Evolutionary conservation across 371 early-diverging fungal species (phyloP).

Genomic region (Parasitella parasitica): DNA sequence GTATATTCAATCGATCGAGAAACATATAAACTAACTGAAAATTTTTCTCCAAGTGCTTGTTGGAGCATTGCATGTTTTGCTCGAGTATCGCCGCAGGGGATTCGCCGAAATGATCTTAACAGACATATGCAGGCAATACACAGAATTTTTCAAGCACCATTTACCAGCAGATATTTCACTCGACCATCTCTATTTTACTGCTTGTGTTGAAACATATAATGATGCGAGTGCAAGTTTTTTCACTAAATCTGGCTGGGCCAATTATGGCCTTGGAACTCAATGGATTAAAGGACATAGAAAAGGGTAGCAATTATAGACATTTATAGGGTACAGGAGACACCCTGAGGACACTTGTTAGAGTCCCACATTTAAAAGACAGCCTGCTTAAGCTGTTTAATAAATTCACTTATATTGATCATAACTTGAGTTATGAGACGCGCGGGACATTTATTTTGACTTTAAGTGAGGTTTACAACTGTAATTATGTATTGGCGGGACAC

Average conservation of each 20-base stretch:
- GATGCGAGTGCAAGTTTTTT: slow-evolving; percentile 3
- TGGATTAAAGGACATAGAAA: neutral
- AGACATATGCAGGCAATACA: neutral
- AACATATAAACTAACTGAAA: too few relatives aligned
- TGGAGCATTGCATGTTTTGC: slow-evolving; percentile 13
- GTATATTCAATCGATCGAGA: neutral
- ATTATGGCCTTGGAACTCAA: neutral
- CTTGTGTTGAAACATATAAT: slow-evolving; percentile 10
- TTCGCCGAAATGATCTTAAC: slow-evolving; percentile 1
- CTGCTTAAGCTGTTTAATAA: too few relatives aligned
- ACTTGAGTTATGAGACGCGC: too few relatives aligned
- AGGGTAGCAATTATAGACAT: neutral
- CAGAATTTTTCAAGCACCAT: neutral
- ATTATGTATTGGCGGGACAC: too few relatives aligned
- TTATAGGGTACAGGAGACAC: too few relatives aligned
- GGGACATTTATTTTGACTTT: too few relatives aligned
- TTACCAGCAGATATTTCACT: neutral
- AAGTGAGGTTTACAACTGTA: too few relatives aligned
- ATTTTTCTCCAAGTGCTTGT: slow-evolving; percentile 1
- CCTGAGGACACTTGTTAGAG: too few relatives aligned
- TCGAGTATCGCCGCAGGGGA: slow-evolving; percentile 1
- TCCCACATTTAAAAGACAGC: too few relatives aligned
- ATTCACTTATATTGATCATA: too few relatives aligned
- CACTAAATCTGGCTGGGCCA: neutral
- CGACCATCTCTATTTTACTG: neutral